Conservation (phyloP, 768 basidiomycete species). For the Rhodotorula paludigena region DNA sequence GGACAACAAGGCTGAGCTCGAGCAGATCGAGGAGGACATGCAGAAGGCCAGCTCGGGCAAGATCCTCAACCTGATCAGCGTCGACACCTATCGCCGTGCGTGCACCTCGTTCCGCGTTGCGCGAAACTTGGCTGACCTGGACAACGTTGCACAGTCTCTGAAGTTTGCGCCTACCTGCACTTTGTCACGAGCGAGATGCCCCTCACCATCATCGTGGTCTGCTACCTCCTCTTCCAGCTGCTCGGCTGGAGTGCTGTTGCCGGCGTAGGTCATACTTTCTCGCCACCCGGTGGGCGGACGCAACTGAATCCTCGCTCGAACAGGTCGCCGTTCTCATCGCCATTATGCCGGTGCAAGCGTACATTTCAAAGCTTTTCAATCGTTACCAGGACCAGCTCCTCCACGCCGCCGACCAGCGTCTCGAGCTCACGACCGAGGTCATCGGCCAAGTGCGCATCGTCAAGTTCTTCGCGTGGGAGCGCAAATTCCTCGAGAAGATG, state of each 20-base stretch:
- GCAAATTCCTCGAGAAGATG: slow-evolving; percentile 48
- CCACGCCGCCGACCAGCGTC: slow-evolving; percentile 48
- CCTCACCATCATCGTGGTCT: slow-evolving; percentile 27
- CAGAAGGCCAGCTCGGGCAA: slow-evolving; percentile 39
- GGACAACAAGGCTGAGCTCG: slow-evolving; percentile 14
- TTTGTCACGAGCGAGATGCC: slow-evolving; percentile 40
- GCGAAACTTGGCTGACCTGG: neutral
- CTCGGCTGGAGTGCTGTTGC: slow-evolving; percentile 42
- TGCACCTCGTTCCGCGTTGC: neutral
- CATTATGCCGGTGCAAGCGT: slow-evolving; percentile 38
- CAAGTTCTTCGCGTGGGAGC: slow-evolving; percentile 51
- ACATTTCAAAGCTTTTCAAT: slow-evolving; percentile 36
- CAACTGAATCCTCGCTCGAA: no score
- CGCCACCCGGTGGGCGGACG: no score
- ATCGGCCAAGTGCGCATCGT: slow-evolving; percentile 49
- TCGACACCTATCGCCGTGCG: slow-evolving; percentile 37
- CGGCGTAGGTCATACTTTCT: slow-evolving; percentile 16
- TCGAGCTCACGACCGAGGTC: slow-evolving; percentile 50
- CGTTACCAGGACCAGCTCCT: slow-evolving; percentile 44
- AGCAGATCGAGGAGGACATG: slow-evolving; percentile 7
- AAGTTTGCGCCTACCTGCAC: slow-evolving; percentile 40
- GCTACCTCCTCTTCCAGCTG: slow-evolving; percentile 25
- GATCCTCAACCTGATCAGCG: slow-evolving; percentile 42
- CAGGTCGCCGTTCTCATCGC: slow-evolving; percentile 37
- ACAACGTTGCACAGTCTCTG: slow-evolving; percentile 18